A percentile compares a stretch with the other conserved stretches of the same genome.
phyloP scores from a whole-genome alignment of 371 early-diverging fungal species.

The Cokeromyces recurvatus region DNA sequence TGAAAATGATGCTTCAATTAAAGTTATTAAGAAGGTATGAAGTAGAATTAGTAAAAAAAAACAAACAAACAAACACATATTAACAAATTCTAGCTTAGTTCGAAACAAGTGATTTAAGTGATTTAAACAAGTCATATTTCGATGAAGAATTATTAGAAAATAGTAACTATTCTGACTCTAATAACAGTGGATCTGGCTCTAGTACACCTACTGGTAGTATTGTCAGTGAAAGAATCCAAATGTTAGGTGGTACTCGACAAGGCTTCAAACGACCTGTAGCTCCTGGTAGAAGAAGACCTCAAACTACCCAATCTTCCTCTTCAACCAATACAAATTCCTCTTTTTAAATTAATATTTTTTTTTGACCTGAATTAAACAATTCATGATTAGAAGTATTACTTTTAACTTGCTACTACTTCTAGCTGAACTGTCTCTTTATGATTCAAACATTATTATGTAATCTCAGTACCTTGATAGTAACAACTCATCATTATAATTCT shows the following conservation, averaged over 20 bases:
- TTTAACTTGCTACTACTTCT: no score
- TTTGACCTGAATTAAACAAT: no score
- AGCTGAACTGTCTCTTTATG: no score
- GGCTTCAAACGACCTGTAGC: constrained; percentile 48
- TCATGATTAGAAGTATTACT: no score
- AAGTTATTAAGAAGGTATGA: constrained; percentile 61
- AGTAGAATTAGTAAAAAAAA: no score
- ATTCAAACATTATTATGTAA: no score
- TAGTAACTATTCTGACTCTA: neutral
- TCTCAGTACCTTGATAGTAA: no score
- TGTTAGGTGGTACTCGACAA: constrained; percentile 34
- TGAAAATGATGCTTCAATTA: constrained; percentile 45
- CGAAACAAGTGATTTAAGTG: constrained; percentile 68
- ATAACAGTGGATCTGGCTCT: neutral
- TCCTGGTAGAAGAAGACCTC: constrained; percentile 47
- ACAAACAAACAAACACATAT: no score
- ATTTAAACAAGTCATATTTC: constrained; percentile 56
- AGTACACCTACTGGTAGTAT: constrained; percentile 13
- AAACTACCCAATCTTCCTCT: neutral
- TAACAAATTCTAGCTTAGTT: no score
- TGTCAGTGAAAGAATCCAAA: constrained; percentile 39
- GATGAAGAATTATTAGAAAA: constrained; percentile 49
- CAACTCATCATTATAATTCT: no score
- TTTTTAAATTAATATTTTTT: neutral
- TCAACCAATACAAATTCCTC: constrained; percentile 2